Evolutionary conservation across 108 stramenopile genomes (phyloP).

Genomic region (Stephanodiscus triporus): DNA sequence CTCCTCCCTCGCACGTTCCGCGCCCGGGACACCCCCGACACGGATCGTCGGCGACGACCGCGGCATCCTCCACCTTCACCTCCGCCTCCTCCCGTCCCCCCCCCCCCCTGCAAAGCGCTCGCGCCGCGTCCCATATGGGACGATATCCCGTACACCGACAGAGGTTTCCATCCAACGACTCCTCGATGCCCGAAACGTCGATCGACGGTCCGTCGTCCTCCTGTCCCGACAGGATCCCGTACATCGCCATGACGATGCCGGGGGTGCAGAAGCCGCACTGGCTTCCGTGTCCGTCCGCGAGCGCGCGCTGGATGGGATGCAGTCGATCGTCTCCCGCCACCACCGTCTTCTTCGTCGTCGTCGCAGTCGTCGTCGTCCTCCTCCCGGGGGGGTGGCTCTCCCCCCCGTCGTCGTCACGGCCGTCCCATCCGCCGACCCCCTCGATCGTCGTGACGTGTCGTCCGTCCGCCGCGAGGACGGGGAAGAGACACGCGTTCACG

Average conservation of each 20-base stretch:
- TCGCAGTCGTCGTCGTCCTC: constrained; percentile 14
- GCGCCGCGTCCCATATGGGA: constrained; percentile 96
- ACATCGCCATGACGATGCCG: constrained; percentile 93
- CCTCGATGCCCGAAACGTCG: constrained; percentile 72
- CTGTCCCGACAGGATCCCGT: constrained; percentile 69
- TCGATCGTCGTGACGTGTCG: constrained; percentile 93
- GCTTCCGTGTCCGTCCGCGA: constrained; percentile 93
- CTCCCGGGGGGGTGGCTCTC: too few species aligned
- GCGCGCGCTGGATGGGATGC: constrained; percentile 92
- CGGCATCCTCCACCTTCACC: constrained; percentile 25
- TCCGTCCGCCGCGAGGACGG: constrained; percentile 86
- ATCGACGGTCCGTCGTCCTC: not conserved
- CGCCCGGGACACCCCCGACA: constrained; percentile 83
- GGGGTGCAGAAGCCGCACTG: constrained; percentile 98
- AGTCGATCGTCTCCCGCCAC: too few species aligned
- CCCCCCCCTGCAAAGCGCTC: constrained; percentile 65
- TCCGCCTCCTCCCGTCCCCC: constrained; percentile 40
- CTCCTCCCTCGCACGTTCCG: constrained; percentile 72
- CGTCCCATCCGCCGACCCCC: constrained; percentile 75
- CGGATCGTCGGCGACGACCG: constrained; percentile 20
- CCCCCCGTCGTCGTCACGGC: not conserved
- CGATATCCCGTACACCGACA: constrained; percentile 97
- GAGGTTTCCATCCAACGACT: constrained; percentile 93
- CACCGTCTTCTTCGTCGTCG: too few species aligned
- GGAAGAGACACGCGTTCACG: constrained; percentile 94